Percentiles rank a stretch among this genome's conserved stretches.
Conservation (phyloP, 2,329 filamentous ascomycete genomes). For the Fusarium albidum region DNA sequence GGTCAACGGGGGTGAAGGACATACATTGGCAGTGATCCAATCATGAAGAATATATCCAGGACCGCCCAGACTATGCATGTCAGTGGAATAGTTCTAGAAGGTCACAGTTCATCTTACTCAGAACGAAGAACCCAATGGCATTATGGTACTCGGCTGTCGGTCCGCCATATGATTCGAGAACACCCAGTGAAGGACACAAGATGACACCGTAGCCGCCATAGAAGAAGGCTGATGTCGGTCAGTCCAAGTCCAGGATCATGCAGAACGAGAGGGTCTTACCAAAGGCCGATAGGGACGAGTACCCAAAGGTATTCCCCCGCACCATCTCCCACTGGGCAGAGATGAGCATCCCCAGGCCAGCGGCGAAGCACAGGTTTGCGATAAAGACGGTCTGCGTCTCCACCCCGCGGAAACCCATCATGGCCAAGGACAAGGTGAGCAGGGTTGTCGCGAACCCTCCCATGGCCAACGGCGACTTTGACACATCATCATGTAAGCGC, state of each 20-base stretch:
- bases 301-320: slow-evolving; percentile 40
- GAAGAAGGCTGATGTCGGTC: slow-evolving; percentile 30
- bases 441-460: slow-evolving; percentile 42
- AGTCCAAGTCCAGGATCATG: neutral
- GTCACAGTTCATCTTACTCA: slow-evolving; percentile 20
- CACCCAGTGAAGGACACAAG: slow-evolving; percentile 35
- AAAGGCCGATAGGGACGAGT: slow-evolving; percentile 40
- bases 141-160: slow-evolving; percentile 40
- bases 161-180: slow-evolving; percentile 39
- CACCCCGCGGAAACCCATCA: slow-evolving; percentile 43
- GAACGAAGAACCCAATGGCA: slow-evolving; percentile 40
- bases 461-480: slow-evolving; percentile 38
- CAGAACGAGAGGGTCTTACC: no score
- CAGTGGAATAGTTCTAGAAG: neutral
- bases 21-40: slow-evolving; percentile 36
- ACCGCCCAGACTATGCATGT: slow-evolving; percentile 39
- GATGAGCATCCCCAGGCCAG: slow-evolving; percentile 40
- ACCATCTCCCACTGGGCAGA: slow-evolving; percentile 42
- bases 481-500: neutral
- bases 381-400: slow-evolving; percentile 40
- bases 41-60: slow-evolving; percentile 39
- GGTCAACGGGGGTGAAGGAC: neutral
- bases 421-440: slow-evolving; percentile 36
- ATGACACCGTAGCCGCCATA: slow-evolving; percentile 42
- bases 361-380: slow-evolving; percentile 41